Conservation (phyloP, 176 grass and related monocot species). For the Alloteropsis semialata region DNA sequence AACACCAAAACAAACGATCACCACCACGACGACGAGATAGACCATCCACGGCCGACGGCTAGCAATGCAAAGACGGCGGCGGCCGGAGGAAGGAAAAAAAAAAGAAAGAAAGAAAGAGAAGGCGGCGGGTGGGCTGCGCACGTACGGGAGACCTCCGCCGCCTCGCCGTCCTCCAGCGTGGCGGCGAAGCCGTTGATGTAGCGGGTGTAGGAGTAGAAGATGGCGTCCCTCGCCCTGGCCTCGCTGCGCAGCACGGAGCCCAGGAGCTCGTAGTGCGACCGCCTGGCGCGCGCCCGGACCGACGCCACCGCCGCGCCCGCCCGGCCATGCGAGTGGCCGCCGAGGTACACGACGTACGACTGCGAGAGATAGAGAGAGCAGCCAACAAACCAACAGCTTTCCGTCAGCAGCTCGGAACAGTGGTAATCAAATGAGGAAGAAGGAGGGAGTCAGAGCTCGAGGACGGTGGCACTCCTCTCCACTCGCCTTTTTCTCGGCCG, state of each 20-base stretch:
- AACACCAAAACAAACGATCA: neutral
- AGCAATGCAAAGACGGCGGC: too few species aligned
- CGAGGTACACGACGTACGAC: slow-evolving; percentile 84
- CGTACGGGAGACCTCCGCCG: slow-evolving; percentile 55
- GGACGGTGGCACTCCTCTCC: neutral
- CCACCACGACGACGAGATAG: neutral
- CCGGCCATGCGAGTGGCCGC: slow-evolving; percentile 55
- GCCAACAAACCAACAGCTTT: neutral
- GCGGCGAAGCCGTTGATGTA: slow-evolving; percentile 96
- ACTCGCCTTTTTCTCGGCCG: slow-evolving; percentile 14
- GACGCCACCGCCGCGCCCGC: slow-evolving; percentile 38
- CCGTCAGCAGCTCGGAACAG: neutral
- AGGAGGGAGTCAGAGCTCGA: neutral
- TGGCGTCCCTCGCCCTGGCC: slow-evolving; percentile 64
- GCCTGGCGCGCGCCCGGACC: slow-evolving; percentile 32
- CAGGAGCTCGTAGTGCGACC: slow-evolving; percentile 65
- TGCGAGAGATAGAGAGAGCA: slow-evolving; percentile 1
- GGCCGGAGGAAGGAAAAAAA: too few species aligned
- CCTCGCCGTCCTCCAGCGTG: slow-evolving; percentile 62
- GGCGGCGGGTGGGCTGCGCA: too few species aligned
- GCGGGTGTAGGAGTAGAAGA: slow-evolving; percentile 92
- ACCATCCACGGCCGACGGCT: neutral
- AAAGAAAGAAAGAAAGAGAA: too few species aligned
- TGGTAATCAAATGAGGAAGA: neutral
- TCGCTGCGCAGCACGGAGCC: slow-evolving; percentile 62